Base-by-base conservation (phyloP, 768 basidiomycete genomes). In the Gymnopilus dilepis region DNA sequence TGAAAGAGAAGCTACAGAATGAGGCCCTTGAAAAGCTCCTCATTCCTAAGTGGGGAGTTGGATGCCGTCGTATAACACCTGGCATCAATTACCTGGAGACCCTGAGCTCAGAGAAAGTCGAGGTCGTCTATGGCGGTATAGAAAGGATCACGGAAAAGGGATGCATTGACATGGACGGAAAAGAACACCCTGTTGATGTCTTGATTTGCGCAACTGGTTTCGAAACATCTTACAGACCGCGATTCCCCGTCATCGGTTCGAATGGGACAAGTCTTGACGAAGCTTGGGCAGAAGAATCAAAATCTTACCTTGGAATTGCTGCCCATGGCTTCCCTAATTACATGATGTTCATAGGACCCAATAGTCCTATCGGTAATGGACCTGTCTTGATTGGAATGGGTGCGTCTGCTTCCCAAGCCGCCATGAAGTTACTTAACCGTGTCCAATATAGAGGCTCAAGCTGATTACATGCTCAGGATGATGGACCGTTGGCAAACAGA, bases 71-170 rank as follows among this genome's bases (percentile, higher is more conserved):
- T 11, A 15, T 37, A 37, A 37, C 77, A 5, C 76, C 77, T 6
- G 77, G 76, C 0, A 64, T 72, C 28, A 72, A 72, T n/a, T 77
- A 77, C 59, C 71, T 78, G 12, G 76, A 78, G 57, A 68, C 74
- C 1, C 62, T 78, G 11, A 60, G 62, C 2, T 63, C 69, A n/a
- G 68, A 73, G 15, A 74, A 75, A 26, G 74, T 75, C 13, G 66
- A 74, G 12, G 70, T 74, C 4, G 73, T 76, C 0, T 67, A 64
- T 37, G 73, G 76, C 0, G 69, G 67, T 2, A 72, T 78, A 30
- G 56, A 69, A 31, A 62, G 66, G 17, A 66, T 76, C 56, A 77
- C 75, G 5, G 70, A 73, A 19, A 37, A 37, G 34, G 34, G 34
- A 9, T 37, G 34, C 15, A 37, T 37, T 15, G 34, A 15, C 11